A percentile compares a stretch with the other conserved stretches of the same genome.
Conservation (phyloP, 208 protist genomes). For the Acanthamoeba healyi region DNA sequence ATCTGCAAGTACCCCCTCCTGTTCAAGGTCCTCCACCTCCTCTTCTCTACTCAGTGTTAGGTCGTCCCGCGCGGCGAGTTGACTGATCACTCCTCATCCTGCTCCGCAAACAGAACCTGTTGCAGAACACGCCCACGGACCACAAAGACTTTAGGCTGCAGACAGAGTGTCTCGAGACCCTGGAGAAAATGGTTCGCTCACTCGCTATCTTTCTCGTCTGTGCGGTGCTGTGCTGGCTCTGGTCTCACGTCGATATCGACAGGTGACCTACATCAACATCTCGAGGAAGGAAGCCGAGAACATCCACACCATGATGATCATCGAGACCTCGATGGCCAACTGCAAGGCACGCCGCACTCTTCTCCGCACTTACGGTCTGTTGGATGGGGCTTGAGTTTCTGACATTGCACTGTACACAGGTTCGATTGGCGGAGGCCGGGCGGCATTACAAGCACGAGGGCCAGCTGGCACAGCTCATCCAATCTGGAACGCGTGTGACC, state of each 20-base stretch:
- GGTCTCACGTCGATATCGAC: not conserved
- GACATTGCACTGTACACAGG: not conserved
- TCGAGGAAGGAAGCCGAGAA: constrained; percentile 58
- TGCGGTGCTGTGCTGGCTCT: not conserved
- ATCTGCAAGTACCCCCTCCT: constrained; percentile 75
- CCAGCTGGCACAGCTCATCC: constrained; percentile 28
- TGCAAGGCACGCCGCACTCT: not conserved
- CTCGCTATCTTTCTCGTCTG: not conserved
- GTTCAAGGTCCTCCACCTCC: not conserved
- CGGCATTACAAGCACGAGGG: not conserved
- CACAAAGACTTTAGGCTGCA: not conserved
- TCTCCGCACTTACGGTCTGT: too few species aligned
- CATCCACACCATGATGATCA: constrained; percentile 66
- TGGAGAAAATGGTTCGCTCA: constrained; percentile 32
- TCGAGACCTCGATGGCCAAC: constrained; percentile 52
- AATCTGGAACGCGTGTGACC: not conserved
- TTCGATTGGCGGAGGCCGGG: constrained; percentile 36
- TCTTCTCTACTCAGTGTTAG: not conserved
- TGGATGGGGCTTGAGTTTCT: not conserved
- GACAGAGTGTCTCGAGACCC: constrained; percentile 26
- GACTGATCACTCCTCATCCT: too few species aligned
- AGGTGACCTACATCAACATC: constrained; percentile 68
- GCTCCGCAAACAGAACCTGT: constrained; percentile 1
- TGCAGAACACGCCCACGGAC: constrained; percentile 70
- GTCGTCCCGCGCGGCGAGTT: not conserved